These are phyloP conservation scores for Rhodotorula taiwanensis DNA, from an alignment of 768 basidiomycete species.

Conservation along the genomic window DNA sequence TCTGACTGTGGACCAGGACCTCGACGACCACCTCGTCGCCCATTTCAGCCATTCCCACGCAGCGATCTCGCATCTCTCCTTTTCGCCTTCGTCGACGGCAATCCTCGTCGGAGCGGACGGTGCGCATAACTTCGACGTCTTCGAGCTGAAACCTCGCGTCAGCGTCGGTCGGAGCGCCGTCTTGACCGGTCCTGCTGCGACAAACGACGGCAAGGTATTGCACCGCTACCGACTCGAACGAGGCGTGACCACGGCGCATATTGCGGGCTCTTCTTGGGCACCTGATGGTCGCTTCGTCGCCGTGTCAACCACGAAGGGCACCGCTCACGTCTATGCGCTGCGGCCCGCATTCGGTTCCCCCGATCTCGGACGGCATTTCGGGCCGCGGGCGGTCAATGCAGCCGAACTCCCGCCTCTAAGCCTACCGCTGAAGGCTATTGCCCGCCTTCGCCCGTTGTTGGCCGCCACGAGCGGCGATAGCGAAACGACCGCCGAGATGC, in stretches of 20 bases:
- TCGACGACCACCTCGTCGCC: constrained; percentile 11
- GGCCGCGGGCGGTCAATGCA: constrained; percentile 9
- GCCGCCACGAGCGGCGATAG: neutral
- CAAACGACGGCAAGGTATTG: constrained; percentile 34
- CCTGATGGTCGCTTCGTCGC: constrained; percentile 29
- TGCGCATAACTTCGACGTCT: constrained; percentile 37
- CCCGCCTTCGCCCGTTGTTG: constrained; percentile 9
- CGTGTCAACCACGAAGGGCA: constrained; percentile 34
- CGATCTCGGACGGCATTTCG: constrained; percentile 21
- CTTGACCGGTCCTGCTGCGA: neutral
- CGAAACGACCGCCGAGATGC: too few species aligned
- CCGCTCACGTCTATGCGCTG: constrained; percentile 35
- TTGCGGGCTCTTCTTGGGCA: constrained; percentile 17
- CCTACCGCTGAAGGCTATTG: constrained; percentile 19
- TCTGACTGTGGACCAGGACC: too few species aligned
- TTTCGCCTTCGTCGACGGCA: constrained; percentile 27
- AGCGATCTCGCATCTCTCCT: constrained; percentile 33
- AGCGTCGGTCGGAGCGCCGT: constrained; percentile 3
- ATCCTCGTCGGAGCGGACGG: constrained; percentile 29
- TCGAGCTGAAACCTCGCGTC: constrained; percentile 35
- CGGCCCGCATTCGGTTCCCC: constrained; percentile 28
- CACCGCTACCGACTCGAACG: constrained; percentile 38
- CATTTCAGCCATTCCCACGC: constrained; percentile 36
- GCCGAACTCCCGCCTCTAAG: constrained; percentile 25
- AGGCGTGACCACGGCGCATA: constrained; percentile 28